These are phyloP conservation scores for Ambrosiella beaveri DNA, from an alignment of 2,329 filamentous ascomycete species.

Conservation along the genomic window DNA sequence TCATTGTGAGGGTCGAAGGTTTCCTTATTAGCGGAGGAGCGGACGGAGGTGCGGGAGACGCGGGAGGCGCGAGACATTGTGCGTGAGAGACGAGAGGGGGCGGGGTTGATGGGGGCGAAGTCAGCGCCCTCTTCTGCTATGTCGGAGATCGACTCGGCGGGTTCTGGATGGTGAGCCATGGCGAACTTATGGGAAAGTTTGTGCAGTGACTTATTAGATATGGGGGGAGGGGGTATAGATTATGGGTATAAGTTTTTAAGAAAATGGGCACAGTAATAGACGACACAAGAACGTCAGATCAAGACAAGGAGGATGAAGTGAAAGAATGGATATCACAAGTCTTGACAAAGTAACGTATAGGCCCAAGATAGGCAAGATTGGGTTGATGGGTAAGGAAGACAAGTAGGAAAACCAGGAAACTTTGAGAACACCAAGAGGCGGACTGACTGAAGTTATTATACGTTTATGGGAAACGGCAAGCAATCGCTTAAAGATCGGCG, in stretches of 20 bases:
- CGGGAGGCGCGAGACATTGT: constrained; percentile 15
- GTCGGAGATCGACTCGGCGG: not conserved
- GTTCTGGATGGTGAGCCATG: not conserved
- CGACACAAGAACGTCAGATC: not conserved
- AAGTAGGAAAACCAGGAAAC: not conserved
- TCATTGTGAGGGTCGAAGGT: constrained; percentile 26
- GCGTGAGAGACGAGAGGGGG: constrained; percentile 5
- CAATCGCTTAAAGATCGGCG: constrained; percentile 2
- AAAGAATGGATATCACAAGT: not conserved
- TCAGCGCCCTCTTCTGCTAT: not conserved
- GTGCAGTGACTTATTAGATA: not conserved
- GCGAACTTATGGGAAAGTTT: not conserved
- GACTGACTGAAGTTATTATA: not conserved
- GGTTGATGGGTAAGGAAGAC: not conserved
- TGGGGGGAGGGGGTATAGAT: too few species aligned
- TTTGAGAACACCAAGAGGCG: not conserved
- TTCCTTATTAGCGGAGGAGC: constrained; percentile 20
- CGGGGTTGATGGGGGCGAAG: constrained; percentile 7
- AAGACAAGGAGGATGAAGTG: not conserved
- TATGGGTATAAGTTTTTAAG: not conserved
- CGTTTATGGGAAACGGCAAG: not conserved
- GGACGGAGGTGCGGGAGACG: constrained; percentile 9
- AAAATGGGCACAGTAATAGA: not conserved
- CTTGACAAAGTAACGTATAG: not conserved
- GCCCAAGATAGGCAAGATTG: not conserved